Base-by-base conservation (phyloP, 2,329 filamentous ascomycete genomes). In the Malbranchea zuffiana region DNA sequence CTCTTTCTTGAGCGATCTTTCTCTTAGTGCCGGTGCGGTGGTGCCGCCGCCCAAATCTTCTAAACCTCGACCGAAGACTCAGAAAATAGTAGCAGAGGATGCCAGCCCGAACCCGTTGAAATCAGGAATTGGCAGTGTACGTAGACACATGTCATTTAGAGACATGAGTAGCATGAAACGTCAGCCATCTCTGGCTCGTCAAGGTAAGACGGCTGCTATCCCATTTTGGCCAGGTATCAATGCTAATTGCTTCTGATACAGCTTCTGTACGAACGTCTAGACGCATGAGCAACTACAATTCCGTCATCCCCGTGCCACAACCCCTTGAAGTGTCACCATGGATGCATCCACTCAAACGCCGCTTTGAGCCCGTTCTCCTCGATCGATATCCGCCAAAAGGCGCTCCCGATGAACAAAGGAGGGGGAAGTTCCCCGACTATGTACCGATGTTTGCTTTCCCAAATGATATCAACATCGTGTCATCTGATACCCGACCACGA, bases 391-490 rank as follows among this genome's bases (percentile, higher is more conserved):
- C 90, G 5, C 80, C 85, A 11, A 84, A 85, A 55, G 74, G 76
- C 46, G 81, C 85, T 54, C 69, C 77, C 15, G 86, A 94, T 41
- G 87, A 95, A 49, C 75, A 82, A 48, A 73, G 81, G 51, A 74
- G 90, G 52, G 86, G 85, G 37, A 79, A 74, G 40, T 96, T 98
- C 54, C 90, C 90, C 1, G 90, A 98, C 55, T 98, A 95, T 52
- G 85, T 98, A 12, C 90, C 90, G 39, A 96, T 98, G 90, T 98
- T 98, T 60, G 87, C 90, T 37, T 98, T 96, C 52, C 90, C 90
- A 30, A 95, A 96, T 60, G 90, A 98, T 58, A 90, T 98, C 50
- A 86, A 86, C 45, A 90, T 98, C 35, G 84, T 96, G 6, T 95
- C 90, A 1, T 87, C 87, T 1, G 90, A 98, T 53, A 85, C 94